Evolutionary conservation across 116 monocot species (phyloP).

Genomic region (Trichopus zeylanicus): DNA sequence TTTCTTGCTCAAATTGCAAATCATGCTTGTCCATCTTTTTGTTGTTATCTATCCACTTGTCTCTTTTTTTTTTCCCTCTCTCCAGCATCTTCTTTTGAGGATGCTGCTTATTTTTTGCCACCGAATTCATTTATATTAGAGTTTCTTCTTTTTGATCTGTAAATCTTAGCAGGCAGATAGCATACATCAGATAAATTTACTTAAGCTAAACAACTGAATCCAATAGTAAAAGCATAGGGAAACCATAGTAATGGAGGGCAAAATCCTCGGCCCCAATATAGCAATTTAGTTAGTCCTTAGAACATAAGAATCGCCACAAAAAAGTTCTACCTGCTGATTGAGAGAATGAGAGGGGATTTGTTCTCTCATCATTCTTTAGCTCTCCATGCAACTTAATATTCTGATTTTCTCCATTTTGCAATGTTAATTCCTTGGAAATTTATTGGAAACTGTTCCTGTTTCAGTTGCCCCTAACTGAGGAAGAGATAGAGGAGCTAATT

Average conservation of each 20-base stretch:
- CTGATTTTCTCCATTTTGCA: not conserved
- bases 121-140: not conserved
- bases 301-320: not conserved
- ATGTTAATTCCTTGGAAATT: no score
- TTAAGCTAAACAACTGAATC: no score
- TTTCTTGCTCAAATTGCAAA: no score
- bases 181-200: no score
- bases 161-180: not conserved
- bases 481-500: slow-evolving; percentile 78
- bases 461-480: slow-evolving; percentile 65
- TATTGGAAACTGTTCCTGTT: no score
- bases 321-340: not conserved
- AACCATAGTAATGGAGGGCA: no score
- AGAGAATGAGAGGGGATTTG: not conserved
- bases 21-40: no score
- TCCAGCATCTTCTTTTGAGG: no score
- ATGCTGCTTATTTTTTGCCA: not conserved
- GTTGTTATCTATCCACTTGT: no score
- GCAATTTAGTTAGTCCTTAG: not conserved
- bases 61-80: no score
- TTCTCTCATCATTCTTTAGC: not conserved
- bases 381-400: not conserved
- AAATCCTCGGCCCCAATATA: no score
- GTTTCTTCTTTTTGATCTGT: not conserved
- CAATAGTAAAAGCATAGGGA: no score